These are phyloP conservation scores for Penicillium turbatum DNA, from an alignment of 495 filamentous ascomycete species.

Conservation along the genomic window DNA sequence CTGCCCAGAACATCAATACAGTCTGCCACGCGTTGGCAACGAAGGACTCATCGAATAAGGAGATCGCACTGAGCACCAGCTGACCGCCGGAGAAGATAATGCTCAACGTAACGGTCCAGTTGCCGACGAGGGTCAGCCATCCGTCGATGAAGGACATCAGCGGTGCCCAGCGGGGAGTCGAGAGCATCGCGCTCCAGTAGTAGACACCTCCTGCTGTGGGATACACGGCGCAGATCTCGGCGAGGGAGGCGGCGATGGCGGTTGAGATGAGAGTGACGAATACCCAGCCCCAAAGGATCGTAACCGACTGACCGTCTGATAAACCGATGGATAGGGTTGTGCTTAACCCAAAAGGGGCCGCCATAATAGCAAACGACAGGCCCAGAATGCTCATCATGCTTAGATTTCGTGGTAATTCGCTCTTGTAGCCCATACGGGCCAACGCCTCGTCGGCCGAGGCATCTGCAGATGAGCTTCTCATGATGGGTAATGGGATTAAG, in stretches of 20 bases:
- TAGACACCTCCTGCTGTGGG: constrained; percentile 68
- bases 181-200: constrained; percentile 69
- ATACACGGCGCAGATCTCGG: constrained; percentile 73
- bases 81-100: constrained; percentile 52
- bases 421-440: constrained; percentile 60
- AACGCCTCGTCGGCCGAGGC: constrained; percentile 50
- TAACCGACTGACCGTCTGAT: constrained; percentile 59
- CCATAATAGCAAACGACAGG: constrained; percentile 56
- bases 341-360: constrained; percentile 61
- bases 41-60: constrained; percentile 57
- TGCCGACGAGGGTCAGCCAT: constrained; percentile 71
- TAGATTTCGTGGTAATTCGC: constrained; percentile 55
- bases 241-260: constrained; percentile 65
- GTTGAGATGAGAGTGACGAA: constrained; percentile 67
- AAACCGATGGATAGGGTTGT: constrained; percentile 69
- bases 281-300: constrained; percentile 67
- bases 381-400: constrained; percentile 64
- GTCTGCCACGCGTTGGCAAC: constrained; percentile 60
- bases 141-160: constrained; percentile 67
- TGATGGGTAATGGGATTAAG: background rate
- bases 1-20: constrained; percentile 61
- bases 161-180: constrained; percentile 53
- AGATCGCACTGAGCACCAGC: constrained; percentile 57
- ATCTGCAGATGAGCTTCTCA: constrained; percentile 27
- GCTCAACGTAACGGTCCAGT: constrained; percentile 55